A percentile compares a stretch with the other conserved stretches of the same genome.
Conservation (phyloP, 2,329 filamentous ascomycete genomes). For the Diatrype stigma region DNA sequence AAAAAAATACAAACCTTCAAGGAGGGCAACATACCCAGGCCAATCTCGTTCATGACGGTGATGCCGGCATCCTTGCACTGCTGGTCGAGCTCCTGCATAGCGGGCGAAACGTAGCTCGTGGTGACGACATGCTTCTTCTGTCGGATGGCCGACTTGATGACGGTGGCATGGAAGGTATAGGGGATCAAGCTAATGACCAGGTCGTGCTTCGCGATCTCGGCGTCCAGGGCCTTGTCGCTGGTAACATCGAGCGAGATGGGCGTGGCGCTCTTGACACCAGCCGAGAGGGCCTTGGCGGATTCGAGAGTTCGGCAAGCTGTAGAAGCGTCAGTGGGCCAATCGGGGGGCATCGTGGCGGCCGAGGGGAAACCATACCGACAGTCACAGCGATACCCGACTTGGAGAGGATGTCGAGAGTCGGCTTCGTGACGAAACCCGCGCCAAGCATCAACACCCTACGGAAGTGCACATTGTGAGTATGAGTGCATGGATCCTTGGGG, state of each 20-base stretch:
- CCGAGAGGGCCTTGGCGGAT: conserved; percentile 5
- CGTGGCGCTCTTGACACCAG: conserved; percentile 4
- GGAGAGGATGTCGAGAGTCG: conserved; percentile 55
- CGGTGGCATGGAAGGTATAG: conserved; percentile 80
- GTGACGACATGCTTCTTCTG: conserved; percentile 95
- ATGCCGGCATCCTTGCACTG: conserved; percentile 85
- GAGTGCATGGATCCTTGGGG: too few relatives aligned
- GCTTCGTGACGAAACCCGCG: conserved; percentile 50
- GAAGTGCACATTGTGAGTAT: conserved; percentile 13
- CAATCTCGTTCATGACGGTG: conserved; percentile 98
- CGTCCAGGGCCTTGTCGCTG: conserved; percentile 71
- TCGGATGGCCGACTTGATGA: conserved; percentile 90
- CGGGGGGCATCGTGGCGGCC: not conserved
- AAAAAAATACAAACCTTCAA: not conserved
- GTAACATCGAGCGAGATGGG: conserved; percentile 57
- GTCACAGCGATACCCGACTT: conserved; percentile 54
- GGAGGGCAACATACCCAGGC: conserved; percentile 29
- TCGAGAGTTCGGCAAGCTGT: conserved; percentile 10
- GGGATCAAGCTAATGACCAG: conserved; percentile 81
- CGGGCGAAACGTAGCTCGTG: conserved; percentile 85
- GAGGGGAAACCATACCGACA: conserved; percentile 38
- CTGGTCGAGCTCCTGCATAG: conserved; percentile 83
- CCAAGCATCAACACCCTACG: conserved; percentile 43
- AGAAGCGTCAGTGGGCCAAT: not conserved
- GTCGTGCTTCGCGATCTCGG: conserved; percentile 73